These are phyloP conservation scores for Galeopsis tetrahit DNA, from an alignment of 257 asterid genomes.

Conservation along the genomic window DNA sequence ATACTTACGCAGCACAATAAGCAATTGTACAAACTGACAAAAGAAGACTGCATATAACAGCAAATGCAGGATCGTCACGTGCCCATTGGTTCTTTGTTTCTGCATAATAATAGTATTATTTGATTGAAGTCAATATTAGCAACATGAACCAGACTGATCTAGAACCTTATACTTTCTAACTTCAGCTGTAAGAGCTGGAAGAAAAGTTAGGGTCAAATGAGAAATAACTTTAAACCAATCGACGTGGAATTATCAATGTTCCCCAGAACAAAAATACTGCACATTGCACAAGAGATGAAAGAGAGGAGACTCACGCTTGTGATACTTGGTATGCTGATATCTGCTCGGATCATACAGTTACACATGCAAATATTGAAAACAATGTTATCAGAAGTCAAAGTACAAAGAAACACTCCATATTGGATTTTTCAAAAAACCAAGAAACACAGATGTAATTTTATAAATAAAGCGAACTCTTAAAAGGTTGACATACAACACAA, in stretches of 20 bases:
- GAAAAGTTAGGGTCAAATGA: constrained; percentile 6
- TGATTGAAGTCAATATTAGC: constrained; percentile 15
- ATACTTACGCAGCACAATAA: constrained; percentile 95
- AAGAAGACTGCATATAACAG: constrained; percentile 89
- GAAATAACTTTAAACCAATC: constrained; percentile 26
- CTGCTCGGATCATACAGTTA: constrained; percentile 55
- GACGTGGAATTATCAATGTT: neutral
- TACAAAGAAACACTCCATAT: constrained; percentile 16
- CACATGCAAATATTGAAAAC: constrained; percentile 55
- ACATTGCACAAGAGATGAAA: constrained; percentile 19
- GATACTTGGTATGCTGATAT: constrained; percentile 97
- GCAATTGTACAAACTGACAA: constrained; percentile 75
- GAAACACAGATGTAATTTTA: neutral
- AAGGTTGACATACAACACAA: constrained; percentile 15
- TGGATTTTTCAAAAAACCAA: neutral
- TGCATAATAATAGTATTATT: constrained; percentile 42
- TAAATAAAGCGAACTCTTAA: neutral
- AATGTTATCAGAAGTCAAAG: constrained; percentile 38
- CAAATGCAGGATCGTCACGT: constrained; percentile 99
- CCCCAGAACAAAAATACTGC: constrained; percentile 14
- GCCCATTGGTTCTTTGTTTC: constrained; percentile 99
- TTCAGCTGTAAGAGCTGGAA: constrained; percentile 5
- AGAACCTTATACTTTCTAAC: constrained; percentile 10
- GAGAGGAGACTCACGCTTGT: constrained; percentile 83
- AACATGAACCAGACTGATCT: constrained; percentile 26